phyloP scores from a whole-genome alignment of 2,329 filamentous ascomycete genomes.

The Ophiocordyceps camponoti-floridani region DNA sequence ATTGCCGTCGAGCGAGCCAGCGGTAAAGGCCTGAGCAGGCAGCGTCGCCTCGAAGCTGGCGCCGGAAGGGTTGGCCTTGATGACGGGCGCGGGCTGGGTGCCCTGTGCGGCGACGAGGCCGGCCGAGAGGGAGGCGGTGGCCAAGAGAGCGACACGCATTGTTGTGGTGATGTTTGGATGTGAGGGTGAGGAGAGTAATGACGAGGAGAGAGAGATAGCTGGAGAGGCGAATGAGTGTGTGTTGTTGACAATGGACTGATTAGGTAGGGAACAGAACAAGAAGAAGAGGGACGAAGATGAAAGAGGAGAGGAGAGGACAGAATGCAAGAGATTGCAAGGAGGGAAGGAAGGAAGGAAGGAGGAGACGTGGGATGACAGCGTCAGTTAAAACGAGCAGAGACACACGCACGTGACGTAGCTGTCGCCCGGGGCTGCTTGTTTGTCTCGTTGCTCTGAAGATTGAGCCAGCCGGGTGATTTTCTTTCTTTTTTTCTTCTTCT shows the following conservation, averaged over 20 bases:
- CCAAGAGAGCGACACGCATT: not conserved
- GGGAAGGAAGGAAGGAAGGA: not conserved
- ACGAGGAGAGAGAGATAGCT: not conserved
- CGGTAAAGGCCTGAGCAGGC: conserved; percentile 29
- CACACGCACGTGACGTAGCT: too few relatives aligned
- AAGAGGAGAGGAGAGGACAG: not conserved
- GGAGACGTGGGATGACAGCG: too few relatives aligned
- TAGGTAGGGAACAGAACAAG: not conserved
- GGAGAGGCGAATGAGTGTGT: not conserved
- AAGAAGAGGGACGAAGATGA: not conserved
- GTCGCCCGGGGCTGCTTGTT: too few relatives aligned
- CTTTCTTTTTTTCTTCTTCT: too few relatives aligned
- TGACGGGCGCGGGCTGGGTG: conserved; percentile 27
- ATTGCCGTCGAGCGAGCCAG: conserved; percentile 28
- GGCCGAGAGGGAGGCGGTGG: not conserved
- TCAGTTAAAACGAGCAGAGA: not conserved
- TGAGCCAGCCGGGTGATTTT: too few relatives aligned
- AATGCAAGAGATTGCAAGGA: not conserved
- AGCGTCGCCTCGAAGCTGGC: conserved; percentile 37
- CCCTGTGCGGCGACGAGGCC: conserved; percentile 1
- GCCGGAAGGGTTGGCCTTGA: conserved; percentile 36
- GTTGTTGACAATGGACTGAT: too few relatives aligned
- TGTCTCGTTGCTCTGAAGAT: too few relatives aligned
- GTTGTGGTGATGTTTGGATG: not conserved
- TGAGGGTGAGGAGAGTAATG: not conserved